Percentiles rank a stretch among this genome's conserved stretches.
Conservation (phyloP, 805 yeast species). For the Candida succiphila region DNA sequence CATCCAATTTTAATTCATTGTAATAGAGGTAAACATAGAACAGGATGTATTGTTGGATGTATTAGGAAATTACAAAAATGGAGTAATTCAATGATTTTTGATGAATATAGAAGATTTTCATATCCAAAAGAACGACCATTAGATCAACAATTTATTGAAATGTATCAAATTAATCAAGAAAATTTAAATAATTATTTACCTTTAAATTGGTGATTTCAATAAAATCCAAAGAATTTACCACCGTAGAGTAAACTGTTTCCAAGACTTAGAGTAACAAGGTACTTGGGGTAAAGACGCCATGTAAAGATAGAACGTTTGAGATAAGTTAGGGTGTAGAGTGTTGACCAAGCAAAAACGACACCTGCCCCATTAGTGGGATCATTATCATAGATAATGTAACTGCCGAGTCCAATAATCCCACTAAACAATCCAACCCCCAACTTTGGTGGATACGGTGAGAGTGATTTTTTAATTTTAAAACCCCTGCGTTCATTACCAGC, state of each 20-base stretch:
- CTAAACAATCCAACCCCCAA: conserved; percentile 39
- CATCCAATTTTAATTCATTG: conserved; percentile 93
- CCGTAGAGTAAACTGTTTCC: conserved; percentile 64
- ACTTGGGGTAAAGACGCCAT: conserved; percentile 52
- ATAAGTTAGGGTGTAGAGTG: conserved; percentile 63
- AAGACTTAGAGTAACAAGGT: conserved; percentile 46
- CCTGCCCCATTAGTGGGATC: conserved; percentile 77
- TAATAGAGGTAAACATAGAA: conserved; percentile 93
- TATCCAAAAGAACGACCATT: conserved; percentile 91
- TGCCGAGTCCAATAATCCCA: conserved; percentile 52
- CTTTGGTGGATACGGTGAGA: conserved; percentile 18
- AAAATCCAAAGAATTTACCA: conserved; percentile 45
- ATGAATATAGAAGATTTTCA: conserved; percentile 90
- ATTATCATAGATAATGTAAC: conserved; percentile 67
- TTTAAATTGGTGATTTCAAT: conserved; percentile 42
- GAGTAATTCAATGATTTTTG: conserved; percentile 90
- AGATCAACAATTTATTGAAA: conserved; percentile 92
- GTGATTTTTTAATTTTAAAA: conserved; percentile 5
- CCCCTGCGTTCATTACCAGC: not conserved
- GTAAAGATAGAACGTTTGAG: conserved; percentile 48
- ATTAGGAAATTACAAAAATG: conserved; percentile 81
- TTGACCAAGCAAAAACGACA: conserved; percentile 71
- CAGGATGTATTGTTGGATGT: conserved; percentile 95
- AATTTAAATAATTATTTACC: conserved; percentile 50
- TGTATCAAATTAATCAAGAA: conserved; percentile 62